Evolutionary conservation across 345 rosid species (phyloP).

Genomic region (Brassica carinata): DNA sequence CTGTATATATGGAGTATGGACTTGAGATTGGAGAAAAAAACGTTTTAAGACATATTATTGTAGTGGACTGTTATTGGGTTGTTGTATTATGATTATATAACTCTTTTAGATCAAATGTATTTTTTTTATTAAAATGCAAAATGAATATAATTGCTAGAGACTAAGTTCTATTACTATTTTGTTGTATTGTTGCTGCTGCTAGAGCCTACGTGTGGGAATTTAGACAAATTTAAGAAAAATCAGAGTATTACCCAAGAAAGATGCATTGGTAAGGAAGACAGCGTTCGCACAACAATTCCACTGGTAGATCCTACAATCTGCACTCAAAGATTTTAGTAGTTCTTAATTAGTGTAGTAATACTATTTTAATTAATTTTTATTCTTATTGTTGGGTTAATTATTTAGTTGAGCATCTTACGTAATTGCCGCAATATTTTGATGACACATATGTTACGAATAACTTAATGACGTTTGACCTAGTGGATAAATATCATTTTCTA

Average conservation of each 20-base stretch:
- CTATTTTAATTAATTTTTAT: not conserved
- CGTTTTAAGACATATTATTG: not conserved
- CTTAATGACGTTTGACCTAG: slow-evolving; percentile 26
- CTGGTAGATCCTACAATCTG: not conserved
- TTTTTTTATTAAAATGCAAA: not conserved
- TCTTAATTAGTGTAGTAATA: not conserved
- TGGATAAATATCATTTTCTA: slow-evolving; percentile 26
- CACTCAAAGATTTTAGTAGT: not conserved
- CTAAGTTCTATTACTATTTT: not conserved
- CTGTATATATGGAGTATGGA: not conserved
- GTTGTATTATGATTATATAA: not conserved
- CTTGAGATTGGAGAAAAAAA: not conserved
- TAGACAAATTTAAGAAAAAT: not conserved
- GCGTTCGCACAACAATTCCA: not conserved
- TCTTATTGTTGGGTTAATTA: not conserved
- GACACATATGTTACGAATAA: slow-evolving; percentile 1
- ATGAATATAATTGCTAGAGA: not conserved
- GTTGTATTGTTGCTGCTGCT: not conserved
- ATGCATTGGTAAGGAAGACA: not conserved
- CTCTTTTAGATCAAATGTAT: not conserved
- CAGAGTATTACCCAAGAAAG: not conserved
- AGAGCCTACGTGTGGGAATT: not conserved
- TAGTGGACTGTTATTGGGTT: not conserved
- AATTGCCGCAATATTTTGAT: not conserved
- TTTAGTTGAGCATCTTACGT: not conserved